Evolutionary conservation across 441 rosid genomes (phyloP), one percentile per base, ranked within the genome.

Genomic region (Mallotus japonicus): DNA sequence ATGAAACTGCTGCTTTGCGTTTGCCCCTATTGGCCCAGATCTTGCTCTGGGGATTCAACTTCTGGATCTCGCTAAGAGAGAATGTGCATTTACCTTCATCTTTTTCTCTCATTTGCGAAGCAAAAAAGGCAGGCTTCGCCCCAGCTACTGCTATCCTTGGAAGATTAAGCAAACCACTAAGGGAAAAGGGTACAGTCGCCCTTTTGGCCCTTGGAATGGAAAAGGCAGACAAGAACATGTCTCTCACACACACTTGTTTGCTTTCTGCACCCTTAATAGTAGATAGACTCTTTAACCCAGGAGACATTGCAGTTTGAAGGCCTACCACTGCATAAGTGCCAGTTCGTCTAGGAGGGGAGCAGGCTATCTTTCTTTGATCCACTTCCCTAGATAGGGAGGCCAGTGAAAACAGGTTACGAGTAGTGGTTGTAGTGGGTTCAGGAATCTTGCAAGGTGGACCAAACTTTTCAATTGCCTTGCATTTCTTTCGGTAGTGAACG

Each of bases 141-240:
- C 84, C 82, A 67, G 72, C 79, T 57, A 78, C 77, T 6, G 80
- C 78, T 62, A 80, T 70, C 69, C 79, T 76, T 0, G 84, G 76
- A 19, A 59, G 19, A 57, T 34, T 73, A 37, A 56, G 42, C 57
- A 40, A 69, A n/a, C 54, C 19, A 1, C 14, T 3, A 3, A 13
- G 17, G 32, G 72, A 28, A 69, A 4, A 20, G 57, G 66, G n/a
- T 46, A 55, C 60, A 69, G 44, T 61, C 54, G 57, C 60, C 40
- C 65, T 79, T 2, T 62, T 53, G 37, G 32, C 40, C 55, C 62
- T 76, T 56, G 62, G 49, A 66, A 68, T 42, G 17, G 69, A 62
- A 65, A 77, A 79, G 65, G 78, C 77, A 53, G 81, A 76, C 24
- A 79, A 58, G 72, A 82, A 79, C 24, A 74, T 69, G 32, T 82